A percentile compares a stretch with the other conserved stretches of the same genome.
phyloP scores from a whole-genome alignment of 345 rosid genomes.

The Acer campestre region DNA sequence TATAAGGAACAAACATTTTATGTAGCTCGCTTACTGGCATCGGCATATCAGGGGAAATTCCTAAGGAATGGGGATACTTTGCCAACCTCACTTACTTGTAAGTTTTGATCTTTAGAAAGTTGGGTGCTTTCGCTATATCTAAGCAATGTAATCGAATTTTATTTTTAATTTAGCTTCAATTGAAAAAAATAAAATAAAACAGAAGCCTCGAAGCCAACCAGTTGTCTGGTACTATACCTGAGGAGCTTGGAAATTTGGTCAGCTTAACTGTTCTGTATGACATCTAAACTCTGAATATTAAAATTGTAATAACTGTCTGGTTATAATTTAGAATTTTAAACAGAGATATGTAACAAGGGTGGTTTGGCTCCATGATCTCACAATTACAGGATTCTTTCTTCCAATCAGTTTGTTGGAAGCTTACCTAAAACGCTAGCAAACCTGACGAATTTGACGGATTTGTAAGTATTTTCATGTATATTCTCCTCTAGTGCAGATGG shows the following conservation, averaged over 20 bases:
- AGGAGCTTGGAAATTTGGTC: constrained; percentile 53
- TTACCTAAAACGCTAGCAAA: constrained; percentile 43
- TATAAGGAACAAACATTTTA: not conserved
- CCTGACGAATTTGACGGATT: constrained; percentile 48
- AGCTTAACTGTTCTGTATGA: constrained; percentile 49
- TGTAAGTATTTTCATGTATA: constrained; percentile 39
- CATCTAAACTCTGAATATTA: not conserved
- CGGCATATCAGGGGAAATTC: constrained; percentile 57
- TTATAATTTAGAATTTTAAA: not conserved
- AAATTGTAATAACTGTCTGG: not conserved
- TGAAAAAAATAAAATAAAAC: not conserved
- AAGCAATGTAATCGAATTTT: constrained; percentile 2
- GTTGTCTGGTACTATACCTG: constrained; percentile 55
- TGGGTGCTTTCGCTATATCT: not conserved
- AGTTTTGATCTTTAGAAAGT: constrained; percentile 19
- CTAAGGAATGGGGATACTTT: constrained; percentile 48
- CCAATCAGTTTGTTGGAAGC: constrained; percentile 55
- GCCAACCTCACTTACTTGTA: constrained; percentile 50
- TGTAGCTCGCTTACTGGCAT: too few species aligned
- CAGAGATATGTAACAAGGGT: not conserved
- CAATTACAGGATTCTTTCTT: constrained; percentile 54
- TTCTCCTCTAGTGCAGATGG: not conserved
- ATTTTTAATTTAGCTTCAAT: not conserved
- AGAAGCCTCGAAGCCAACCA: constrained; percentile 60
- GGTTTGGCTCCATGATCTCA: constrained; percentile 4